A percentile compares a stretch with the other conserved stretches of the same genome.
Conservation (phyloP, 2,329 filamentous ascomycete genomes). For the Sporothrix sp. region DNA sequence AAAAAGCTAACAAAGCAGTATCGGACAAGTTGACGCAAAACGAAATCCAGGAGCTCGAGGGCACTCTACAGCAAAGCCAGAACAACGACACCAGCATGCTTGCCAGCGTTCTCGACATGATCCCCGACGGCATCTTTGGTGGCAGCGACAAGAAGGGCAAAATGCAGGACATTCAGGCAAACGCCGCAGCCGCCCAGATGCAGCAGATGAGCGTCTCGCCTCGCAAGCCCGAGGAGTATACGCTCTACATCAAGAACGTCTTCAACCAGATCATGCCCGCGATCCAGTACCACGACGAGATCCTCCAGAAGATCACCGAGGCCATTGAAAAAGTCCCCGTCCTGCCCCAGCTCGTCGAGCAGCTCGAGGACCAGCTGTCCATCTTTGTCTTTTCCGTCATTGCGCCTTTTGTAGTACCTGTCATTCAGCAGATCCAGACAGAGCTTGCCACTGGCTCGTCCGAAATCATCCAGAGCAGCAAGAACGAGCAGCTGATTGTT, state of each 20-base stretch:
- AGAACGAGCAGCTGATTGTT: conserved; percentile 75
- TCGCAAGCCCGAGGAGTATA: conserved; percentile 74
- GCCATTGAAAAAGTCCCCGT: conserved; percentile 80
- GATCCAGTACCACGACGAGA: conserved; percentile 81
- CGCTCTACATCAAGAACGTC: conserved; percentile 61
- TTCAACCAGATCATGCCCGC: conserved; percentile 78
- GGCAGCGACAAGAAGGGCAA: conserved; percentile 63
- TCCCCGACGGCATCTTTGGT: conserved; percentile 73
- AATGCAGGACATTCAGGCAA: conserved; percentile 68
- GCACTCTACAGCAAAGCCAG: conserved; percentile 58
- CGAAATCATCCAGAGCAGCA: conserved; percentile 78
- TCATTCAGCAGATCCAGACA: conserved; percentile 76
- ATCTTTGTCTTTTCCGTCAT: conserved; percentile 87
- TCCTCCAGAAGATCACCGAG: conserved; percentile 68
- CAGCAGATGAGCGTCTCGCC: conserved; percentile 65
- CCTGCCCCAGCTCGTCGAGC: conserved; percentile 73
- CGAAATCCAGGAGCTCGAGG: conserved; percentile 80
- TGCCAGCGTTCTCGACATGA: conserved; percentile 68
- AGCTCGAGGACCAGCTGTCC: conserved; percentile 78
- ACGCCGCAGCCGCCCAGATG: conserved; percentile 66
- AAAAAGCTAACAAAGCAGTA: no score
- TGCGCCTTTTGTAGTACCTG: conserved; percentile 76
- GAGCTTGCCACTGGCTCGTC: conserved; percentile 79
- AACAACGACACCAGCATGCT: conserved; percentile 63
- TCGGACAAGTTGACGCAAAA: conserved; percentile 86